Percentiles rank a stretch among this genome's conserved stretches.
Conservation (phyloP, 2,329 filamentous ascomycete genomes). For the Colletotrichum lindemuthianum region DNA sequence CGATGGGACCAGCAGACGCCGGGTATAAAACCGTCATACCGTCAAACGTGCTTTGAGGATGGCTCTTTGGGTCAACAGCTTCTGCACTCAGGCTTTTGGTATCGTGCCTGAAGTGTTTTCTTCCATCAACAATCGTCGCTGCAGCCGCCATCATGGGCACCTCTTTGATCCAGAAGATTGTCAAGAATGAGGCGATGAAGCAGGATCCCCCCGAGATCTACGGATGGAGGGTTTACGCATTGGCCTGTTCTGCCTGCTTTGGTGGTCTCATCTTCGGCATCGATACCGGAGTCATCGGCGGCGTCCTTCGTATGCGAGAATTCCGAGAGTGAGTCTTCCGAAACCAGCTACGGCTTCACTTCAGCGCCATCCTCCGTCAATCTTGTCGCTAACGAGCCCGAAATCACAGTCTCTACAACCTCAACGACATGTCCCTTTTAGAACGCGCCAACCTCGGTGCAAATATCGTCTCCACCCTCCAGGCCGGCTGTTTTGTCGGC, state of each 20-base stretch:
- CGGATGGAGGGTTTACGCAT: slow-evolving; percentile 33
- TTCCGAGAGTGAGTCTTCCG: slow-evolving; percentile 35
- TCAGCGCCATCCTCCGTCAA: too few relatives aligned
- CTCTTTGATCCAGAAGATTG: slow-evolving; percentile 29
- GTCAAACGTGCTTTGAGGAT: too few relatives aligned
- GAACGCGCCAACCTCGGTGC: slow-evolving; percentile 34
- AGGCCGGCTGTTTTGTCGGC: slow-evolving; percentile 65
- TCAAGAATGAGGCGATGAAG: slow-evolving; percentile 36
- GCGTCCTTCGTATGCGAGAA: slow-evolving; percentile 40
- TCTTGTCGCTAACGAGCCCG: not conserved
- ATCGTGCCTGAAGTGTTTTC: not conserved
- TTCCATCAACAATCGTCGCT: not conserved
- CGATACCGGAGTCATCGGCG: slow-evolving; percentile 43
- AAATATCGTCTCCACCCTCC: slow-evolving; percentile 58
- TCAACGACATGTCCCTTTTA: slow-evolving; percentile 11
- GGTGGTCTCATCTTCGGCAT: slow-evolving; percentile 38
- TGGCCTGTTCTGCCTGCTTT: slow-evolving; percentile 34
- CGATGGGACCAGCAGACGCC: too few relatives aligned
- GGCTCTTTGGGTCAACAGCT: too few relatives aligned
- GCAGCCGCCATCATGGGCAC: slow-evolving; percentile 14
- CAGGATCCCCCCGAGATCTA: slow-evolving; percentile 35
- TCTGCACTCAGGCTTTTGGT: too few relatives aligned
- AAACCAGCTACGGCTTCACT: too few relatives aligned
- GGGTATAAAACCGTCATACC: too few relatives aligned
- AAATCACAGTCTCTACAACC: slow-evolving; percentile 29